Evolutionary conservation across 768 basidiomycete species (phyloP).

Genomic region (Lentinula sp.): DNA sequence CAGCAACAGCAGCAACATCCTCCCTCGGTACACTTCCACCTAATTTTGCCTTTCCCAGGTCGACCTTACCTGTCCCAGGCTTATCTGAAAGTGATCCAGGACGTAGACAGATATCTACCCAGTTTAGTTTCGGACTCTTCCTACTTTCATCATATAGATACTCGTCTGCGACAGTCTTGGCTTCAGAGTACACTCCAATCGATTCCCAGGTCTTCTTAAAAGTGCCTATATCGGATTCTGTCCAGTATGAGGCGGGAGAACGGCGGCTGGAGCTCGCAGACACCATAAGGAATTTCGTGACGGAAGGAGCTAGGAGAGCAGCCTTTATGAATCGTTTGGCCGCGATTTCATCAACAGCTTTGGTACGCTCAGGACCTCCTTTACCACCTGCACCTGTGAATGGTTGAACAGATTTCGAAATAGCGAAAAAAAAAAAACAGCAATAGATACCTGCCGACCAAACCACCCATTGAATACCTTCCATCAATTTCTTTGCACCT

Average conservation of each 20-base stretch:
- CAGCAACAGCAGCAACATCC: conserved; percentile 4
- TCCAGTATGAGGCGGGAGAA: conserved; percentile 4
- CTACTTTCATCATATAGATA: conserved; percentile 3
- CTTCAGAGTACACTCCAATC: conserved; percentile 2
- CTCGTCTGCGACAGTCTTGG: conserved; percentile 1
- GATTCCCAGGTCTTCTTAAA: background rate
- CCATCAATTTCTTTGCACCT: conserved; percentile 1
- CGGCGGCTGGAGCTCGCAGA: background rate
- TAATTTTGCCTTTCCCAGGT: background rate
- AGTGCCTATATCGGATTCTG: background rate
- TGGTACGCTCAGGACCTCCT: conserved; percentile 4
- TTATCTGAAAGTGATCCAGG: conserved; percentile 4
- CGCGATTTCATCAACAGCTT: conserved; percentile 2
- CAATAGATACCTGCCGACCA: conserved; percentile 3
- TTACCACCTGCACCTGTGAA: conserved; percentile 3
- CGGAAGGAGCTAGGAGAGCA: background rate
- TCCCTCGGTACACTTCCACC: background rate
- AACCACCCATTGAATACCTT: conserved; percentile 4
- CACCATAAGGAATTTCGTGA: conserved; percentile 7
- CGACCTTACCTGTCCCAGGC: background rate
- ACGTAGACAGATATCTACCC: conserved; percentile 3
- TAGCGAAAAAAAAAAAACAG: background rate
- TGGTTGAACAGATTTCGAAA: too few species aligned
- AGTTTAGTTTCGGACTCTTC: background rate
- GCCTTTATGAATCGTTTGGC: conserved; percentile 7